phyloP scores from a whole-genome alignment of 2,329 filamentous ascomycete species.

The Epichloe scottii region DNA sequence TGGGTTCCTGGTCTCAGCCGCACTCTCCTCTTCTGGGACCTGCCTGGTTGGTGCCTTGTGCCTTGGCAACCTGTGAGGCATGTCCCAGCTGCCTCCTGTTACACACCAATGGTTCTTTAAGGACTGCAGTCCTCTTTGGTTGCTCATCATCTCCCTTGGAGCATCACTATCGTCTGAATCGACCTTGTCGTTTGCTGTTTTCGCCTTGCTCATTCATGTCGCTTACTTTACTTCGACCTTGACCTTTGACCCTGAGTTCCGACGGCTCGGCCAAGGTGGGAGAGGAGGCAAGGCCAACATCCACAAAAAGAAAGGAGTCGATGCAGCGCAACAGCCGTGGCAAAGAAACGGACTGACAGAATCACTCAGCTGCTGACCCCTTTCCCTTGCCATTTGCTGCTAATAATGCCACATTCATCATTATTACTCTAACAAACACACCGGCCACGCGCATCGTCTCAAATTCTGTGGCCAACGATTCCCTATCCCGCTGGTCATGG shows the following conservation, averaged over 20 bases:
- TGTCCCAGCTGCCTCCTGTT: not conserved
- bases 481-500: constrained; percentile 17
- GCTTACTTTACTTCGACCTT: not conserved
- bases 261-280: too few species aligned
- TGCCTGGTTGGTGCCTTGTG: not conserved
- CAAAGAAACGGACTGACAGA: not conserved
- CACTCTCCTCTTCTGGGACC: not conserved
- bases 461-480: constrained; percentile 1
- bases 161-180: not conserved
- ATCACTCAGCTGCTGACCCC: not conserved
- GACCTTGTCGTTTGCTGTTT: not conserved
- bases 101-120: not conserved
- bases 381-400: not conserved
- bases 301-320: constrained; percentile 1
- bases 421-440: not conserved
- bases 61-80: too few species aligned
- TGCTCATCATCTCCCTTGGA: not conserved
- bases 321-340: not conserved
- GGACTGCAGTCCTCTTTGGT: not conserved
- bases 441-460: not conserved
- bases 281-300: not conserved
- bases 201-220: not conserved
- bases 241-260: not conserved
- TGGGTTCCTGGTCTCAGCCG: not conserved
- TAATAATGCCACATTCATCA: not conserved